Conservation (phyloP, 192 early-diverging fungal species). For the Pilaira anomala region DNA sequence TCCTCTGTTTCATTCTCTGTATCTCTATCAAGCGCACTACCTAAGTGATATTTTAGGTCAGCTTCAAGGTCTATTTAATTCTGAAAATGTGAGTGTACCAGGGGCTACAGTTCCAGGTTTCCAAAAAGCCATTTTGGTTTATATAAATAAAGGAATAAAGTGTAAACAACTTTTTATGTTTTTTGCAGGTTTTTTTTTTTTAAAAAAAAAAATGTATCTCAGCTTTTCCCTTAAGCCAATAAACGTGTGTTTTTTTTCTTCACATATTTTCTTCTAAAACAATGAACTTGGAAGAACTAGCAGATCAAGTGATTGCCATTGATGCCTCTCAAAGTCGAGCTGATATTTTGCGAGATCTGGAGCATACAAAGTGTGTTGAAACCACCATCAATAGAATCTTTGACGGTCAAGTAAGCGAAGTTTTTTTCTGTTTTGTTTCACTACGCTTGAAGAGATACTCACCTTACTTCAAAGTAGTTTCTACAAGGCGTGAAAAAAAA, state of each 20-base stretch:
- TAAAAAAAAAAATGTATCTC: too few species aligned
- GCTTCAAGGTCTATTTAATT: not conserved
- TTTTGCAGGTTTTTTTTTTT: too few species aligned
- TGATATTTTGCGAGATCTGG: constrained; percentile 29
- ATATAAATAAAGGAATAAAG: too few species aligned
- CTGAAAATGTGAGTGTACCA: constrained; percentile 29
- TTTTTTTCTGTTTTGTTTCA: too few species aligned
- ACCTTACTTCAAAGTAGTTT: not conserved
- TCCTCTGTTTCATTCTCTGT: constrained; percentile 56
- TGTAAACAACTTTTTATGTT: too few species aligned
- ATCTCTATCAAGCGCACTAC: constrained; percentile 61
- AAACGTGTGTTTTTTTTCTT: too few species aligned
- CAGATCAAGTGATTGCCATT: not conserved
- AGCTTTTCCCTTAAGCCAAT: too few species aligned
- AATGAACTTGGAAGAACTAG: not conserved
- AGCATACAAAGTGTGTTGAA: constrained; percentile 29
- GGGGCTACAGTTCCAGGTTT: constrained; percentile 60
- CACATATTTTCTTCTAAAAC: too few species aligned
- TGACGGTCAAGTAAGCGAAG: constrained; percentile 32
- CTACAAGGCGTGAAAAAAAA: not conserved
- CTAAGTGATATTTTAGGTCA: constrained; percentile 32
- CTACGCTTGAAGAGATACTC: not conserved
- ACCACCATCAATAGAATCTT: constrained; percentile 38
- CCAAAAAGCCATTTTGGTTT: constrained; percentile 51
- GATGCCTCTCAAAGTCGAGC: not conserved